Conservation (phyloP, 108 stramenopile species). For the Nitzschia sp. region DNA sequence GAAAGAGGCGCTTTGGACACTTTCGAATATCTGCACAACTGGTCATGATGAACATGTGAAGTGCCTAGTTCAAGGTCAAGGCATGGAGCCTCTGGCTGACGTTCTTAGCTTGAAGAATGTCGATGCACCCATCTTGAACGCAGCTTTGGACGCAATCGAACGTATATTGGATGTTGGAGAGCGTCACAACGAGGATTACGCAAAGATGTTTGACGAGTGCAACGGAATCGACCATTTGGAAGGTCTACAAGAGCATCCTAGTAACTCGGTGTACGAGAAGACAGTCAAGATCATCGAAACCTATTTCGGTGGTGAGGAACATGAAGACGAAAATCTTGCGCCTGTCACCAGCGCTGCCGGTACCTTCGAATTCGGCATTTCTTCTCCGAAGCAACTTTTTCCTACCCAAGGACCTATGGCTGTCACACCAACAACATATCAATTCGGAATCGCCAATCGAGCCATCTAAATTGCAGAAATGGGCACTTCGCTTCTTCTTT, state of each 20-base stretch:
- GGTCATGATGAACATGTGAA: conserved; percentile 54
- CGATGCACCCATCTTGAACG: conserved; percentile 60
- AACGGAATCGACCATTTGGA: conserved; percentile 84
- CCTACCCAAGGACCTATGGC: not conserved
- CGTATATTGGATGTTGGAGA: conserved; percentile 55
- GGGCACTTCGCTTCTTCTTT: not conserved
- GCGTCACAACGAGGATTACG: conserved; percentile 24
- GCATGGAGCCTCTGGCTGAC: conserved; percentile 65
- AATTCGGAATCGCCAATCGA: conserved; percentile 10
- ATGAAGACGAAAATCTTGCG: conserved; percentile 74
- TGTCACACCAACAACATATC: not conserved
- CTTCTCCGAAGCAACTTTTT: conserved; percentile 9
- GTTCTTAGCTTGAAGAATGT: conserved; percentile 42
- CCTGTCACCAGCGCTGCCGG: conserved; percentile 53
- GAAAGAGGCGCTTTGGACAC: conserved; percentile 90
- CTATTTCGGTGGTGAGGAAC: conserved; percentile 72
- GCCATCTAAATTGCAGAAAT: not conserved
- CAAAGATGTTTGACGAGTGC: conserved; percentile 59
- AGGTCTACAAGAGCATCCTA: conserved; percentile 80
- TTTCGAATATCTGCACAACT: conserved; percentile 78
- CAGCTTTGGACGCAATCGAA: conserved; percentile 77
- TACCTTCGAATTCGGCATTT: conserved; percentile 51
- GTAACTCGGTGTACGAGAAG: conserved; percentile 76
- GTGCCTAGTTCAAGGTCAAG: conserved; percentile 65
- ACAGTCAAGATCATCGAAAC: conserved; percentile 74